phyloP scores from a whole-genome alignment of 495 filamentous ascomycete genomes.

The Lasiosphaeria ovina region DNA sequence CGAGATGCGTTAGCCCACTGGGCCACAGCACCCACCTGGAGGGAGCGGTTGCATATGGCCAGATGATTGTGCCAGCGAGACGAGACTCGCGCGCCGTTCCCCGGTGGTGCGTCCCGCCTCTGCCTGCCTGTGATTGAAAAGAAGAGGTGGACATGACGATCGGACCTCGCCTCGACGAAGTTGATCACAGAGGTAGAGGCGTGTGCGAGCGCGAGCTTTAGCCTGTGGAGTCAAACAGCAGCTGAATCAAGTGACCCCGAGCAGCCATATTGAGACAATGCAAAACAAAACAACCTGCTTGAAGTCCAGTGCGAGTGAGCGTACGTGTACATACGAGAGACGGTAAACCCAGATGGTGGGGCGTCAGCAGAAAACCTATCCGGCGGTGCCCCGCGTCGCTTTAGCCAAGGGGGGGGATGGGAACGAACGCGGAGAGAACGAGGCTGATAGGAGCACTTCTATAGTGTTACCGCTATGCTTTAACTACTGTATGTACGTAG shows the following conservation, averaged over 20 bases:
- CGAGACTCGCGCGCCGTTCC: background rate
- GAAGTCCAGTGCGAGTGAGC: too few species aligned
- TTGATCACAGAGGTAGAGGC: background rate
- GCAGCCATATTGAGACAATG: conserved; percentile 12
- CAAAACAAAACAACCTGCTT: conserved; percentile 3
- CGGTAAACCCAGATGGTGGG: too few species aligned
- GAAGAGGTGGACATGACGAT: background rate
- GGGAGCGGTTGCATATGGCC: too few species aligned
- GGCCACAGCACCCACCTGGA: background rate
- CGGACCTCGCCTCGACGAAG: background rate
- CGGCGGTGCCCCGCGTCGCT: too few species aligned
- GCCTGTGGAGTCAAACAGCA: conserved; percentile 16
- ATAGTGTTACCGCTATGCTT: too few species aligned
- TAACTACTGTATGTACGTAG: background rate
- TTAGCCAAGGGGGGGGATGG: too few species aligned
- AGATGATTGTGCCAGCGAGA: background rate
- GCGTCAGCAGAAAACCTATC: too few species aligned
- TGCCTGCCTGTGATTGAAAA: too few species aligned
- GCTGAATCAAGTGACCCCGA: conserved; percentile 14
- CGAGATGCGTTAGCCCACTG: background rate
- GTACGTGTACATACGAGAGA: too few species aligned
- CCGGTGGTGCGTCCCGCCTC: background rate
- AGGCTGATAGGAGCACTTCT: too few species aligned
- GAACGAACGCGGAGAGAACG: too few species aligned
- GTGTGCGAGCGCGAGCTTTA: conserved; percentile 4